Evolutionary conservation across 2,329 filamentous ascomycete genomes (phyloP), one percentile per base, ranked within the genome.

Genomic region (Aspergillus chevalieri): DNA sequence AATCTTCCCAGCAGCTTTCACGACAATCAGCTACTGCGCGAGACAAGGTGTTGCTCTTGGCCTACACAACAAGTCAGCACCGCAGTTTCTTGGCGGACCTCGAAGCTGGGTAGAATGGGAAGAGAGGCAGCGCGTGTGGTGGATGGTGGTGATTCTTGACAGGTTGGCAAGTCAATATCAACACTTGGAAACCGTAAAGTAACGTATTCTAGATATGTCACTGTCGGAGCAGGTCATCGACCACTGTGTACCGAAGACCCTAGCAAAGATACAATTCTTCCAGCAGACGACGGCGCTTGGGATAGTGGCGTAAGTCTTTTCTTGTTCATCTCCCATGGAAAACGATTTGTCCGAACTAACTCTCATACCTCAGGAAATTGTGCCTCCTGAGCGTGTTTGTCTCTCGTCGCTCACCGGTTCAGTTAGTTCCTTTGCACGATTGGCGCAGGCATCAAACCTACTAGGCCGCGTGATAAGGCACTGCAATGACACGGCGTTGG

Each of bases 1-100:
- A 6, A 48, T 49, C 9, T 48, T 49, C 47, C 47, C 47, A 2
- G 42, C 47, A 7, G 47, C 47, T 15, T 49, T 49, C 14, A 28
- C 38, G 19, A 41, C 43, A 2, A 46, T 52, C 19, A 41, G 50
- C 12, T 17, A 8, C 15, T 49, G 48, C 36, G 48, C 48, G 15
- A 50, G 48, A 17, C 21, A 30, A n/a, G 43, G 21, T 8, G 24
- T 44, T 44, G 22, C 43, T 30, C 12, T 44, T 26, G 43, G 43
- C 6, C 9, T 44, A 26, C 43, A 44, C 12, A 44, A 30, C 22
- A 44, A 17, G 17, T 44, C 28, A 44, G 43, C 43, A 6, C 12
- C 43, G 24, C 43, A 44, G 43, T n/a, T 28, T 3, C 12, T 14
- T 30, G 24, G 24, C 17, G 28, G 10, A 30, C 24, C 24, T 12